Evolutionary conservation across 1,284 basidiomycete species (phyloP).

Genomic region (Leccinum huronense): DNA sequence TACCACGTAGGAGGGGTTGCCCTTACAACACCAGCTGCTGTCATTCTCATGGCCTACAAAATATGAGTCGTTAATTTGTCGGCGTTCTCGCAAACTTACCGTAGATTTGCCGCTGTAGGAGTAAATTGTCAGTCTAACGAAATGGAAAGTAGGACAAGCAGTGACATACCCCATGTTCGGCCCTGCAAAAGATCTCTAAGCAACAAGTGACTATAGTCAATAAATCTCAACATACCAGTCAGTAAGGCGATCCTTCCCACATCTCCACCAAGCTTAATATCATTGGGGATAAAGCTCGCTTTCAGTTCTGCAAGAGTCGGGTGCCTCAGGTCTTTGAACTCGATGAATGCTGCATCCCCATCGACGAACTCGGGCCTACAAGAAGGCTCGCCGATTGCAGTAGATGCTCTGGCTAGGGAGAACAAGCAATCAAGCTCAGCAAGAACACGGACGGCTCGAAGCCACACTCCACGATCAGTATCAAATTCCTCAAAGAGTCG

Average conservation of each 20-base stretch:
- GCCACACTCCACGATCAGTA: conserved; percentile 76
- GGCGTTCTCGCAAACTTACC: conserved; percentile 39
- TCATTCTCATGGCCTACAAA: conserved; percentile 85
- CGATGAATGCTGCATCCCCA: conserved; percentile 72
- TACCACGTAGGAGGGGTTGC: not conserved
- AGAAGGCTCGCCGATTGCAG: conserved; percentile 86
- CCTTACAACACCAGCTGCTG: conserved; percentile 83
- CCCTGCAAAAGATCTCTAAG: conserved; percentile 40
- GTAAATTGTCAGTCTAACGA: conserved; percentile 4
- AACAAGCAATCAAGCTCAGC: conserved; percentile 93
- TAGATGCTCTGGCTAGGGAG: conserved; percentile 88
- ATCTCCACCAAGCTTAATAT: conserved; percentile 82
- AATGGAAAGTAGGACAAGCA: conserved; percentile 1
- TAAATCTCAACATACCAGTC: conserved; percentile 60
- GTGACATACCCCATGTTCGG: conserved; percentile 85
- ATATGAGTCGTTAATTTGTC: conserved; percentile 7
- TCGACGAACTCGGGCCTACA: conserved; percentile 91
- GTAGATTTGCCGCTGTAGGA: conserved; percentile 77
- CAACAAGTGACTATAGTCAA: not conserved
- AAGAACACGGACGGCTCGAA: conserved; percentile 73
- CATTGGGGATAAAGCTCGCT: conserved; percentile 90
- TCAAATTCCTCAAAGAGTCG: conserved; percentile 87
- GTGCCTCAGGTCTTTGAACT: conserved; percentile 84
- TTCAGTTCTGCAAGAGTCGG: conserved; percentile 73
- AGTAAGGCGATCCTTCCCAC: conserved; percentile 81